Percentiles rank a stretch among this genome's conserved stretches.
Conservation (phyloP, 2,329 filamentous ascomycete species). For the Graphium sp. region DNA sequence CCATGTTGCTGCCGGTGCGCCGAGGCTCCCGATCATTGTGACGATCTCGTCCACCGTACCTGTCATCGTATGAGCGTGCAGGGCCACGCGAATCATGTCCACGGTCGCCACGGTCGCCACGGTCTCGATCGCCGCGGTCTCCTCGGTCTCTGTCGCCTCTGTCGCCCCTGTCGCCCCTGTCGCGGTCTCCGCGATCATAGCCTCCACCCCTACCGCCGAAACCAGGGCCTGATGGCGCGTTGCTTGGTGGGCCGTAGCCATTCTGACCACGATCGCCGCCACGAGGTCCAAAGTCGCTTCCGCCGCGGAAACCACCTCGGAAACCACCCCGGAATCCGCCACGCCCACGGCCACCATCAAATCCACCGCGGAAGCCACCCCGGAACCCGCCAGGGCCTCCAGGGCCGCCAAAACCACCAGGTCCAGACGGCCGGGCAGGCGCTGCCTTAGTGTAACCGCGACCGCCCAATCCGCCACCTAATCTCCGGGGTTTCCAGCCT, state of each 20-base stretch:
- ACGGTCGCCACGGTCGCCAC: constrained; percentile 27
- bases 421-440: constrained; percentile 52
- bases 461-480: constrained; percentile 83
- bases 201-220: constrained; percentile 30
- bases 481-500: constrained; percentile 80
- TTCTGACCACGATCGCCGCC: constrained; percentile 20
- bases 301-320: constrained; percentile 11
- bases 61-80: constrained; percentile 45
- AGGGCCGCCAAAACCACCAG: constrained; percentile 40
- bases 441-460: constrained; percentile 80
- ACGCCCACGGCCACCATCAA: constrained; percentile 23
- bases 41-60: constrained; percentile 21
- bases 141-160: constrained; percentile 24
- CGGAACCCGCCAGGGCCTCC: constrained; percentile 26
- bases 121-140: constrained; percentile 23
- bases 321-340: constrained; percentile 26
- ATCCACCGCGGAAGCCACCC: constrained; percentile 26
- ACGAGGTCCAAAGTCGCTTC: constrained; percentile 17
- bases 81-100: constrained; percentile 37
- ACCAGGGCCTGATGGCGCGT: constrained; percentile 45
- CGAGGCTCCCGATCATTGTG: constrained; percentile 13
- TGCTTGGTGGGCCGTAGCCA: constrained; percentile 33
- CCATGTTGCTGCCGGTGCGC: constrained; percentile 63
- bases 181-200: constrained; percentile 24
- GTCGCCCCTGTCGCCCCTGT: constrained; percentile 24